These are phyloP conservation scores for Globisporangium carolinianum DNA, from an alignment of 352 stramenopile genomes.

Conservation along the genomic window DNA sequence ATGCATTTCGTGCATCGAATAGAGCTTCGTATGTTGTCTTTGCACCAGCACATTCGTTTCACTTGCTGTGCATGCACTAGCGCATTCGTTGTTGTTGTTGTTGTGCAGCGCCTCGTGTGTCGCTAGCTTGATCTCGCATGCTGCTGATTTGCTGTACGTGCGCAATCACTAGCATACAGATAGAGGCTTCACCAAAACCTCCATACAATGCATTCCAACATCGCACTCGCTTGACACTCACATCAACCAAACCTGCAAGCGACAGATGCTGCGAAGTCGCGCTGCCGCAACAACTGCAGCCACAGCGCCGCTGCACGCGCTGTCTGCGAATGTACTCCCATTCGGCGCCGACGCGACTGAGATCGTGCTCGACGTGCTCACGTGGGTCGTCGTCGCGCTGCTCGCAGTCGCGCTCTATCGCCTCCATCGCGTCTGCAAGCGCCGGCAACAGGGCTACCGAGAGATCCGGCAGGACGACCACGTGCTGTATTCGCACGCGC, in stretches of 20 bases:
- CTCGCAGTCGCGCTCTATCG: conserved; percentile 38
- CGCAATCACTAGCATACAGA: no score
- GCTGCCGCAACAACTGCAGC: neutral
- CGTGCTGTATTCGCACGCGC: conserved; percentile 50
- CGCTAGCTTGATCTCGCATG: no score
- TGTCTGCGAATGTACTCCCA: neutral
- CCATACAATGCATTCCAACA: neutral
- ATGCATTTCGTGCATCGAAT: neutral
- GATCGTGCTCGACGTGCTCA: conserved; percentile 31
- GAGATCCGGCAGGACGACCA: conserved; percentile 49
- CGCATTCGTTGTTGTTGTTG: no score
- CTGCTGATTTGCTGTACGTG: no score
- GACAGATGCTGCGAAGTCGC: neutral
- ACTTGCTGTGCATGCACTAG: neutral
- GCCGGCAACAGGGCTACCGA: conserved; percentile 42
- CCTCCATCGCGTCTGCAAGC: conserved; percentile 31
- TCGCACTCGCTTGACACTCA: neutral
- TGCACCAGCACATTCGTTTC: neutral
- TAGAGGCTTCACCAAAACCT: no score
- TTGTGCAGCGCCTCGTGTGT: no score
- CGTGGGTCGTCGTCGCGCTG: conserved; percentile 35
- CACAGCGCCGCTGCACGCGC: conserved; percentile 1
- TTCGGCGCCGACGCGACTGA: conserved; percentile 12
- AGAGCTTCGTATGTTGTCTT: neutral
- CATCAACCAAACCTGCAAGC: neutral